Conservation (phyloP, 106 monocot species). For the Dendrobium huoshanense region DNA sequence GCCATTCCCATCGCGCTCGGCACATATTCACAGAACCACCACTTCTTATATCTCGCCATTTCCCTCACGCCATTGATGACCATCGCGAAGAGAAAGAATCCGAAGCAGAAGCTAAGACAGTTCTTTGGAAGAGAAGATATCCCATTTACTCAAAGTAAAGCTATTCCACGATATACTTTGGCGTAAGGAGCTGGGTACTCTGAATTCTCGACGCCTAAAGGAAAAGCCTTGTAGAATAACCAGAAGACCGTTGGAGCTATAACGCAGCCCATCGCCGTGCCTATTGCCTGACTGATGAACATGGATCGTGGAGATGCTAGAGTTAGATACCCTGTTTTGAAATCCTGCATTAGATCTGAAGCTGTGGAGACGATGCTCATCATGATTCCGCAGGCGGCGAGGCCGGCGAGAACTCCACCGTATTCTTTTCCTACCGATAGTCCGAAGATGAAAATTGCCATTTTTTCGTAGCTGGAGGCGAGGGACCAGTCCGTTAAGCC, state of each 20-base stretch:
- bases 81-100: slow-evolving; percentile 24
- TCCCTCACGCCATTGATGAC: slow-evolving; percentile 22
- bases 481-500: slow-evolving; percentile 61
- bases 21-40: slow-evolving; percentile 18
- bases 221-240: slow-evolving; percentile 55
- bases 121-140: slow-evolving; percentile 29
- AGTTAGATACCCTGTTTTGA: slow-evolving; percentile 56
- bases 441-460: slow-evolving; percentile 44
- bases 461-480: slow-evolving; percentile 53
- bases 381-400: slow-evolving; percentile 58
- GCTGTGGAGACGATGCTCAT: slow-evolving; percentile 61
- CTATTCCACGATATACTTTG: slow-evolving; percentile 17
- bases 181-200: slow-evolving; percentile 50
- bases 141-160: slow-evolving; percentile 21
- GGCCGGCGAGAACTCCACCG: slow-evolving; percentile 48
- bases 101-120: slow-evolving; percentile 41
- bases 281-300: slow-evolving; percentile 58
- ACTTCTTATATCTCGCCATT: slow-evolving; percentile 13
- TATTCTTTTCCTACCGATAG: slow-evolving; percentile 37
- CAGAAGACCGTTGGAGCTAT: slow-evolving; percentile 49
- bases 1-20: slow-evolving; percentile 55
- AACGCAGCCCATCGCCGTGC: slow-evolving; percentile 50
- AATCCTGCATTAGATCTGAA: slow-evolving; percentile 55
- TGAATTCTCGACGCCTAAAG: slow-evolving; percentile 10
- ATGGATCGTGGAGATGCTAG: slow-evolving; percentile 55